phyloP scores from a whole-genome alignment of 2,329 filamentous ascomycete genomes.

The Cladosporium phlei region DNA sequence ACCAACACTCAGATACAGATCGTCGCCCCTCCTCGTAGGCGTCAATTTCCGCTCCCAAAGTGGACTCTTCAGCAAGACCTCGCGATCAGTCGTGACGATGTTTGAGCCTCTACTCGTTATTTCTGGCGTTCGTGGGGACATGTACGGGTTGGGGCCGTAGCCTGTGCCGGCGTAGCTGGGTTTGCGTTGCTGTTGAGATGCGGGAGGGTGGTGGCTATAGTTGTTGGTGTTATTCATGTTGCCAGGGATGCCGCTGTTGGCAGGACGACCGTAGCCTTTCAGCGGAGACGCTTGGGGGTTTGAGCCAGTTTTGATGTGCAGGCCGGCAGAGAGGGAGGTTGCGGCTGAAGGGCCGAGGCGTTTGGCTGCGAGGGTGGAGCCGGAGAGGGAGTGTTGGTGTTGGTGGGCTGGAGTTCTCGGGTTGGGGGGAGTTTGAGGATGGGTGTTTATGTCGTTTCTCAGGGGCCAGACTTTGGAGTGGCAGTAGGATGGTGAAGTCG shows the following conservation, averaged over 20 bases:
- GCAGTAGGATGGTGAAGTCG: conserved; percentile 11
- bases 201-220: conserved; percentile 7
- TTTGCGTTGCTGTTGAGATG: conserved; percentile 3
- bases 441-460: neutral
- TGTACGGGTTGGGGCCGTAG: conserved; percentile 6
- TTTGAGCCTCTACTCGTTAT: conserved; percentile 17
- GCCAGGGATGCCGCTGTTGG: conserved; percentile 13
- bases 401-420: conserved; percentile 12
- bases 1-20: conserved; percentile 50
- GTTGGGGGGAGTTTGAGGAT: neutral
- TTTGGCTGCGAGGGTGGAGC: conserved; percentile 35
- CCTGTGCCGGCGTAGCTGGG: conserved; percentile 13
- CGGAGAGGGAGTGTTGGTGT: conserved; percentile 17
- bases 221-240: conserved; percentile 9
- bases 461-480: conserved; percentile 6
- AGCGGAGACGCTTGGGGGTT: conserved; percentile 24
- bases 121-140: conserved; percentile 14
- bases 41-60: conserved; percentile 63
- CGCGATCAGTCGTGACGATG: conserved; percentile 9
- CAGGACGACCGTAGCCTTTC: conserved; percentile 27
- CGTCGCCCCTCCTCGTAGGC: conserved; percentile 61
- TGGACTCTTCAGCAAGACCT: conserved; percentile 35
- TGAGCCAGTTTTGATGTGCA: conserved; percentile 28
- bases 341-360: conserved; percentile 33
- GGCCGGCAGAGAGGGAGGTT: conserved; percentile 32